These are phyloP conservation scores for Suhomyces panamericanus DNA, from an alignment of 1,139 yeast species.

Conservation along the genomic window DNA sequence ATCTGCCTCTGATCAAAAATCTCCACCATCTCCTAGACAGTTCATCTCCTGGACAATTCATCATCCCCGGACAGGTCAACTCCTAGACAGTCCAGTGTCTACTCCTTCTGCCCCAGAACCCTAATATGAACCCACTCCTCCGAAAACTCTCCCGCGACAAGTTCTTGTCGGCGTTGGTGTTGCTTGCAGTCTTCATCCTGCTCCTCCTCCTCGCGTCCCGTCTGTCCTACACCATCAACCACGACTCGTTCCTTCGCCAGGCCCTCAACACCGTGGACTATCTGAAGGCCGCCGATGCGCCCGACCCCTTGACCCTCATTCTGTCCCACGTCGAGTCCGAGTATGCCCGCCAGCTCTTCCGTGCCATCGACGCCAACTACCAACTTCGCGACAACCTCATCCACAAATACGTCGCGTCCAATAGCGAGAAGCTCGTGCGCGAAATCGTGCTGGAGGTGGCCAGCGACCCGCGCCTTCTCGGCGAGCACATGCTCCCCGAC, in stretches of 20 bases:
- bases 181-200: neutral
- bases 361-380: slow-evolving; percentile 9
- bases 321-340: slow-evolving; percentile 11
- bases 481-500: slow-evolving; percentile 4
- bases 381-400: slow-evolving; percentile 9
- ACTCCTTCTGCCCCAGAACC: too few species aligned
- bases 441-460: slow-evolving; percentile 7
- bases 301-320: slow-evolving; percentile 12
- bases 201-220: neutral
- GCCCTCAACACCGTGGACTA: slow-evolving; percentile 1
- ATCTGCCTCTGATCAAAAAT: too few species aligned
- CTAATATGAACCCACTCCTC: slow-evolving; percentile 3
- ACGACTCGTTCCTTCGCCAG: slow-evolving; percentile 1
- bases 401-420: slow-evolving; percentile 4
- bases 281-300: neutral
- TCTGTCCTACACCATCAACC: slow-evolving; percentile 1
- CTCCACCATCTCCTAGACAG: too few species aligned
- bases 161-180: slow-evolving; percentile 1
- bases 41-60: too few species aligned
- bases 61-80: too few species aligned
- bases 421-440: slow-evolving; percentile 10
- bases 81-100: too few species aligned
- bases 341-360: slow-evolving; percentile 11
- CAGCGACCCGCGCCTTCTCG: neutral
- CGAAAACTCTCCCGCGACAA: slow-evolving; percentile 4